Evolutionary conservation across 1,284 basidiomycete species (phyloP), one percentile per base, ranked within the genome.

Genomic region (Leccinum insolens): DNA sequence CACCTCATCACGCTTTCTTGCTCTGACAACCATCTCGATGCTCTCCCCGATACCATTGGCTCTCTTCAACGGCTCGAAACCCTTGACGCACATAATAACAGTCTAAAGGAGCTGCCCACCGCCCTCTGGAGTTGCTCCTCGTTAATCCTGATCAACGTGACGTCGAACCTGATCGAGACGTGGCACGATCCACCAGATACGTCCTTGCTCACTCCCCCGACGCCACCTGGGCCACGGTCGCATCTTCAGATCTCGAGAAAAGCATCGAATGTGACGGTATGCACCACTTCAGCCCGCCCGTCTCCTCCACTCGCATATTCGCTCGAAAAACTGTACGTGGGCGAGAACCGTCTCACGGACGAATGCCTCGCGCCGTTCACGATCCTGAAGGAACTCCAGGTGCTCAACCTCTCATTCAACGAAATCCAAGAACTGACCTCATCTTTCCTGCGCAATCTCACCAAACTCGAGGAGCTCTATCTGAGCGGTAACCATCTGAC

Each of bases 371-470:
- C 88, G 60, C 87, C 89, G 0, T 80, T 98, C 39, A 90, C 89
- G 70, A 83, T 94, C 28, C 83, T 99, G 71, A 87, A 88, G 67
- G 89, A 92, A 71, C 86, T 98, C 14, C 85, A 86, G 4, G 89
- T 96, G 2, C 86, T 99, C 66, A 99, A 99, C 73, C 83, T 99
- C 41, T 95, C 94, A 67, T 99, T 98, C 84, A 99, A 99, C 81
- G 91, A 95, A 69, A 94, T 99, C 68, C 92, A 93, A 78, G 95
- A 98, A 76, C 86, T 99, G 55, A 95, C 95, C 0, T 81, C 88
- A 0, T 84, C 86, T 41, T 95, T 95, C 70, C 89, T 99, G 73
- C 83, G 87, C 69, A 90, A 90, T 68, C 85, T 94, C 68, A 78
- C 80, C 12, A 78, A 83, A 44, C 84, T 99, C 28, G 90, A 94